These are phyloP conservation scores for Hypoxylon perforatum DNA, from an alignment of 495 filamentous ascomycete species.

Conservation along the genomic window DNA sequence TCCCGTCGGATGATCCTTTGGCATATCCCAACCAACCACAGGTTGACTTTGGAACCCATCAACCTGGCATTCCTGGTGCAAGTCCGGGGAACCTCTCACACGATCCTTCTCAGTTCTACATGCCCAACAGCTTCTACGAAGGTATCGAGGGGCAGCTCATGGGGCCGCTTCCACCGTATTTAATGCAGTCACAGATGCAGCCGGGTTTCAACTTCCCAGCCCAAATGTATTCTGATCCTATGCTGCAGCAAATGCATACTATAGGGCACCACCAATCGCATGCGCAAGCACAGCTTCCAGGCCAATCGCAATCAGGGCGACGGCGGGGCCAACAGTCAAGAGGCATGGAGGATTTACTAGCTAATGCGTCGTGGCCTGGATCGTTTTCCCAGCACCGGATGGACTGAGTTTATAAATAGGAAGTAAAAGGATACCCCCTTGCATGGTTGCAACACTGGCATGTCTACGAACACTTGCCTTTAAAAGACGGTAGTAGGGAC, in stretches of 20 bases:
- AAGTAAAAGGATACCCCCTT: constrained; percentile 46
- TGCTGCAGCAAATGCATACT: constrained; percentile 42
- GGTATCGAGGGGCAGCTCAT: constrained; percentile 60
- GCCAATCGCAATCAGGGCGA: constrained; percentile 24
- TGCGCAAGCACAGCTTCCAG: constrained; percentile 44
- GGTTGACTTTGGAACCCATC: constrained; percentile 61
- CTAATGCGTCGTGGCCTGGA: constrained; percentile 48
- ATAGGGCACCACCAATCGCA: constrained; percentile 39
- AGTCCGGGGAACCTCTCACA: constrained; percentile 37
- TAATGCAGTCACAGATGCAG: constrained; percentile 53
- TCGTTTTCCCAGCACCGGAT: constrained; percentile 47
- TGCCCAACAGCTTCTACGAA: constrained; percentile 55
- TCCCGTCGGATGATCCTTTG: constrained; percentile 88
- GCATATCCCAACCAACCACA: constrained; percentile 89
- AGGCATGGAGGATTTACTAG: constrained; percentile 55
- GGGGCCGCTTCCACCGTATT: constrained; percentile 57
- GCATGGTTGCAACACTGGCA: constrained; percentile 35
- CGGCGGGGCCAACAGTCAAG: constrained; percentile 47
- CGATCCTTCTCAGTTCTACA: constrained; percentile 52
- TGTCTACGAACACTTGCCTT: constrained; percentile 26
- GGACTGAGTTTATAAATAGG: constrained; percentile 43
- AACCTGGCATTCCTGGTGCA: constrained; percentile 27
- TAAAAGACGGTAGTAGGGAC: constrained; percentile 23
- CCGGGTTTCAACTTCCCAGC: constrained; percentile 50
- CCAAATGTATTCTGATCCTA: constrained; percentile 54